Base-by-base conservation (phyloP, 1,284 basidiomycete species). In the Ganoderma boninense region DNA sequence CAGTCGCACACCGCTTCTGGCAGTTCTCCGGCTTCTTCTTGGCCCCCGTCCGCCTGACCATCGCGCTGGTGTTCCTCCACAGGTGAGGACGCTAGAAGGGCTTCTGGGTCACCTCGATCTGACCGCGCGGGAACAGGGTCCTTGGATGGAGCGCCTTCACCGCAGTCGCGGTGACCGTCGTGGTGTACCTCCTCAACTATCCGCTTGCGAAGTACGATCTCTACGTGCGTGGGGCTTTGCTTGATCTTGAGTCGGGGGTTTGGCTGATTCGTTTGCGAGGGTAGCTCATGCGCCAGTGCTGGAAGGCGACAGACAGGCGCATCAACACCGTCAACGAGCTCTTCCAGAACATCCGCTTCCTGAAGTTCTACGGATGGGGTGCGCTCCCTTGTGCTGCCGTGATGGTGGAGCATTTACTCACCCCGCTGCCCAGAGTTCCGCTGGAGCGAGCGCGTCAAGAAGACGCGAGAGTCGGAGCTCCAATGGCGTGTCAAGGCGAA, bases 101-200 rank as follows among this genome's bases (percentile, higher is more conserved):
- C 40, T 42, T 42, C 38, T 38, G n/a, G 20, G 13, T 43, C 26
- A n/a, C 81, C 20, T 42, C 18, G 43, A 35, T 32, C 62, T 52
- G 26, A 64, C 29, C 38, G 44, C 38, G 44, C 52, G 60, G 63
- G 26, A 40, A 23, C 71, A 95, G 93, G 64, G 84, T 96, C 38
- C 86, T 96, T 52, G 95, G 95, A 10, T 95, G 93, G 92, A 93
- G 93, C 57, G 90, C 93, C 0, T 85, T 96, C 40, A 90, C 91
- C 16, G 94, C 94, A n/a, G 89, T 95, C 4, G 84, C 86, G 18
- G 89, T 95, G 38, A 87, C 96, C 20, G 77, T 91, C 6, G 73
- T 93, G 4, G 90, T 90, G 6, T 91, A 91, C 69, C 83, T 89
- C 0, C 75, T 93, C 71, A 92, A 92, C 77, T 90, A 89, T 71